Conservation (phyloP, 129 eudicot genomes). For the Artemisia tridentata region DNA sequence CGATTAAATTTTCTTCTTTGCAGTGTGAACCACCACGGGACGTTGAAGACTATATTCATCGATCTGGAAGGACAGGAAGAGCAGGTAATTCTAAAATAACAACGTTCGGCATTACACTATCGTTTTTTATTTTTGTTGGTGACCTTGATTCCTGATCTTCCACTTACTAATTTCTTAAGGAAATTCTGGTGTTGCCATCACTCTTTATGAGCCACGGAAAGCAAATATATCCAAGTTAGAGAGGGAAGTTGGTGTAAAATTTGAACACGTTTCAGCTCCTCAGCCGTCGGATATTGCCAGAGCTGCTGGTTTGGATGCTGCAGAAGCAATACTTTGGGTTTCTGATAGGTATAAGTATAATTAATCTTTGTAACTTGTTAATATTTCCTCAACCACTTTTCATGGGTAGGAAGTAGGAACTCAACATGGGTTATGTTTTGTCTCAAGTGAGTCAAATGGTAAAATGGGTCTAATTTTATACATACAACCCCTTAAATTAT, state of each 20-base stretch:
- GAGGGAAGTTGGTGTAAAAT: slow-evolving; percentile 91
- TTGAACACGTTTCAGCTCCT: slow-evolving; percentile 85
- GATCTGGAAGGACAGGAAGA: slow-evolving; percentile 95
- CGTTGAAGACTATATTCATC: slow-evolving; percentile 93
- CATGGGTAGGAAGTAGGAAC: too few species aligned
- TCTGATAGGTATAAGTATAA: slow-evolving; percentile 64
- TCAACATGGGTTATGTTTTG: too few species aligned
- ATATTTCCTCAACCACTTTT: not conserved
- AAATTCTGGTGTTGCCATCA: slow-evolving; percentile 81
- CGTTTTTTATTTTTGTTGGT: not conserved
- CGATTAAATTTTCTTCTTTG: not conserved
- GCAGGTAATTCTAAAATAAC: slow-evolving; percentile 49
- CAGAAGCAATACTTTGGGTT: slow-evolving; percentile 59
- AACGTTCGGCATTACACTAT: not conserved
- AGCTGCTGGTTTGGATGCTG: slow-evolving; percentile 87
- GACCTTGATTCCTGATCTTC: not conserved
- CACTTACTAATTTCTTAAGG: slow-evolving; percentile 33
- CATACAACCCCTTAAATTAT: too few species aligned
- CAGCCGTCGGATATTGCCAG: slow-evolving; percentile 96
- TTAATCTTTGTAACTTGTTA: not conserved
- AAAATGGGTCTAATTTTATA: too few species aligned
- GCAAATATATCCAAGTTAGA: slow-evolving; percentile 72
- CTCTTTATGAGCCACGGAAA: slow-evolving; percentile 81
- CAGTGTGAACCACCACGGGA: slow-evolving; percentile 98
- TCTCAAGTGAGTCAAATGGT: too few species aligned